Evolutionary conservation across 208 protist species (phyloP).

Genomic region (Blastocrithidia nonstop): DNA sequence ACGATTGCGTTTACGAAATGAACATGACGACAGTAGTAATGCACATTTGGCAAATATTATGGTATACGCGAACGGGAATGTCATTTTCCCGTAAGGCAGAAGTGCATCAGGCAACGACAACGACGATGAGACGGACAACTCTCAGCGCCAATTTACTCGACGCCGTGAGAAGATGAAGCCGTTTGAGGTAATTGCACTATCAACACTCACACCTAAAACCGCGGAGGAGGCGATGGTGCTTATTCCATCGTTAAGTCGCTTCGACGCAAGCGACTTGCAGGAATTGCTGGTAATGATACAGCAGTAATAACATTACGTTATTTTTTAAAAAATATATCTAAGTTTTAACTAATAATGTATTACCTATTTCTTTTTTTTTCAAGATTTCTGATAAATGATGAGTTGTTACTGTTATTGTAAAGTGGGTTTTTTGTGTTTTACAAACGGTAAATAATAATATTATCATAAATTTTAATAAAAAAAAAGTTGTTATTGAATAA

Average conservation of each 20-base stretch:
- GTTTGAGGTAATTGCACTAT: conserved; percentile 64
- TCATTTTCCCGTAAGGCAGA: conserved; percentile 6
- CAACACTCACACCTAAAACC: conserved; percentile 46
- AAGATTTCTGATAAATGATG: neutral
- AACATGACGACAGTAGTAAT: conserved; percentile 13
- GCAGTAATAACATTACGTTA: neutral
- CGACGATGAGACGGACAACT: too few relatives aligned
- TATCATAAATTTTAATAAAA: neutral
- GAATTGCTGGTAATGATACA: conserved; percentile 14
- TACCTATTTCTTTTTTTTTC: too few relatives aligned
- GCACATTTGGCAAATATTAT: conserved; percentile 16
- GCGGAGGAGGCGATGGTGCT: conserved; percentile 50
- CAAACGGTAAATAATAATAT: neutral
- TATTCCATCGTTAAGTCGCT: conserved; percentile 62
- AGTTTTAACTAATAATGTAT: too few relatives aligned
- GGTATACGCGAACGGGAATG: conserved; percentile 17
- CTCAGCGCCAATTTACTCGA: too few relatives aligned
- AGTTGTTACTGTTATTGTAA: neutral
- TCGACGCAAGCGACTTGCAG: conserved; percentile 39
- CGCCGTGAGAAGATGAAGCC: conserved; percentile 28
- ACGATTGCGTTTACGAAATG: conserved; percentile 18
- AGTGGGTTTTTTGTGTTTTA: neutral
- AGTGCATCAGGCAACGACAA: too few relatives aligned
- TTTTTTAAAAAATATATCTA: neutral
- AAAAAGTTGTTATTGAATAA: too few relatives aligned